A percentile compares a stretch with the other conserved stretches of the same genome.
phyloP scores from a whole-genome alignment of 179 eudicot species.

The Corrigiola litoralis region DNA sequence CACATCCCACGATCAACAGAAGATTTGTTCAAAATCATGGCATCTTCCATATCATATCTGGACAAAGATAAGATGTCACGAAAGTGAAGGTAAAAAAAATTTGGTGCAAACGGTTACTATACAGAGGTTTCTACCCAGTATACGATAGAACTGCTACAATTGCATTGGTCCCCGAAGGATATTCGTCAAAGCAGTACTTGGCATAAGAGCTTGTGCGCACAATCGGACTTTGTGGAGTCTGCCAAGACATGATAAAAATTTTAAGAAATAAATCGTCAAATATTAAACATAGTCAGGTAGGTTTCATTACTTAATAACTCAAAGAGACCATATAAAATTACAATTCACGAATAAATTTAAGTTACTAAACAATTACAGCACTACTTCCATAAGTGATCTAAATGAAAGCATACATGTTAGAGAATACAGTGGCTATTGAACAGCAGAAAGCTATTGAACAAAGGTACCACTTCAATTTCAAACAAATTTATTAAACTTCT shows the following conservation, averaged over 20 bases:
- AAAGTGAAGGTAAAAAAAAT: neutral
- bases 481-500: neutral
- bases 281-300: neutral
- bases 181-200: conserved; percentile 71
- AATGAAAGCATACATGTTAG: no score
- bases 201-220: conserved; percentile 70
- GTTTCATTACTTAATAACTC: neutral
- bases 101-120: neutral
- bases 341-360: neutral
- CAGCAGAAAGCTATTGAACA: neutral
- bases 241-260: conserved; percentile 22
- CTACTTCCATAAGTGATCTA: no score
- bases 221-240: conserved; percentile 97
- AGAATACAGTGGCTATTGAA: no score
- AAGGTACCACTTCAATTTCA: neutral
- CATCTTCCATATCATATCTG: conserved; percentile 99
- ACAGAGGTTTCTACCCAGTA: conserved; percentile 59
- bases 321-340: neutral
- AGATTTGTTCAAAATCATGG: conserved; percentile 89
- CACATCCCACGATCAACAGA: conserved; percentile 94
- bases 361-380: no score
- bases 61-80: conserved; percentile 13
- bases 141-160: conserved; percentile 93
- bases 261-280: neutral
- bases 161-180: conserved; percentile 90